Evolutionary conservation across 192 early-diverging fungal genomes (phyloP).

Genomic region (Anaeromyces robustus): DNA sequence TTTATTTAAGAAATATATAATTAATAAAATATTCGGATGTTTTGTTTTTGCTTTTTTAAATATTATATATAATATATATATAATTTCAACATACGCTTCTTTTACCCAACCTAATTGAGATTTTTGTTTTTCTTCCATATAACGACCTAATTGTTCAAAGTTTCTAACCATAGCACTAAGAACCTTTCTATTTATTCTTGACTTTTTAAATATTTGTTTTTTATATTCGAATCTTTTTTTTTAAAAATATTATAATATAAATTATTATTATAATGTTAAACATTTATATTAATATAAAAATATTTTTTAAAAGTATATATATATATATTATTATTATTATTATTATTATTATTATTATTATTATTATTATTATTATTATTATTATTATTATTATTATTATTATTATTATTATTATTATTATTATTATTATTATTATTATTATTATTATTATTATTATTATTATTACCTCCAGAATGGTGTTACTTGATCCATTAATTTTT

Average conservation of each 20-base stretch:
- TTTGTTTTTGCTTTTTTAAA: too few relatives aligned
- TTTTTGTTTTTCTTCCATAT: neutral
- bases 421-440: too few relatives aligned
- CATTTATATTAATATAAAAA: too few relatives aligned
- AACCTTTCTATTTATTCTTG: slow-evolving; percentile 13
- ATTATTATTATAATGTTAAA: too few relatives aligned
- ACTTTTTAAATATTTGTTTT: slow-evolving; percentile 36
- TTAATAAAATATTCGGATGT: too few relatives aligned
- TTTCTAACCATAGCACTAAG: slow-evolving; percentile 6
- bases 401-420: too few relatives aligned
- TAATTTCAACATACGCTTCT: neutral
- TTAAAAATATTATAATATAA: slow-evolving; percentile 3
- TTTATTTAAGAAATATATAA: too few relatives aligned
- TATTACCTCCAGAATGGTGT: slow-evolving; percentile 47
- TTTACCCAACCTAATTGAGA: slow-evolving; percentile 1
- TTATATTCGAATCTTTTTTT: slow-evolving; percentile 26
- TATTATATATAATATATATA: neutral
- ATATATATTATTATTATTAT: too few relatives aligned
- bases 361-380: neutral
- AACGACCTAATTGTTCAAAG: neutral
- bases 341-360: too few relatives aligned
- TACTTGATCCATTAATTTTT: slow-evolving; percentile 50
- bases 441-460: too few relatives aligned
- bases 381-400: too few relatives aligned
- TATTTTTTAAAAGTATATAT: too few relatives aligned